Percentiles rank a stretch among this genome's conserved stretches.
phyloP scores from a whole-genome alignment of 306 rosid genomes.

The Prunus persica region DNA sequence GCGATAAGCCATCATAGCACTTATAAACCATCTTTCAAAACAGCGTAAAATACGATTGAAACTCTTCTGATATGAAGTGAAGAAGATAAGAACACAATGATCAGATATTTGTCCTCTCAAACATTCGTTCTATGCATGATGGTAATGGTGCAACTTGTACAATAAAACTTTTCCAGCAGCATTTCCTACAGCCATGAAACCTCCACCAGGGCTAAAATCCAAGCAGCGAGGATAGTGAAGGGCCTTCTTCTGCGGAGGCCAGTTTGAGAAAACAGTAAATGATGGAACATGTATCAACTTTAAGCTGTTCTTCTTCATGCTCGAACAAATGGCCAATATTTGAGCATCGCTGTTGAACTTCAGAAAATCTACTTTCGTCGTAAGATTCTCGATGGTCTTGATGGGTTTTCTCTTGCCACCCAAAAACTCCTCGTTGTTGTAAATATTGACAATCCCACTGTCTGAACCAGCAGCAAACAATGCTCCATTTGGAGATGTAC shows the following conservation, averaged over 20 bases:
- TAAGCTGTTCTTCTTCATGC: conserved; percentile 66
- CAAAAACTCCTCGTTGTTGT: conserved; percentile 51
- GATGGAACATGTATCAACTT: conserved; percentile 75
- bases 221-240: conserved; percentile 60
- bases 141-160: conserved; percentile 53
- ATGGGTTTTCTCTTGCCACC: conserved; percentile 65
- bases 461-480: conserved; percentile 62
- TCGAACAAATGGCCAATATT: conserved; percentile 64
- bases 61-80: background rate
- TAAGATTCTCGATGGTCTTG: conserved; percentile 49
- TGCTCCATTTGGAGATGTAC: conserved; percentile 47
- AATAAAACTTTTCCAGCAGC: conserved; percentile 69
- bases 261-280: conserved; percentile 70
- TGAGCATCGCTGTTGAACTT: conserved; percentile 57
- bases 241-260: conserved; percentile 54
- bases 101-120: background rate
- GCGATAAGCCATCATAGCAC: background rate
- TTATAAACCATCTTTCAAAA: background rate
- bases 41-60: background rate
- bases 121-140: conserved; percentile 30
- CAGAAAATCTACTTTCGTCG: conserved; percentile 50
- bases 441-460: conserved; percentile 53
- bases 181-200: conserved; percentile 84
- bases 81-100: background rate
- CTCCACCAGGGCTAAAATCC: conserved; percentile 92